Evolutionary conservation across 2,329 filamentous ascomycete genomes (phyloP).

Genomic region (Dactylellina cionopaga): DNA sequence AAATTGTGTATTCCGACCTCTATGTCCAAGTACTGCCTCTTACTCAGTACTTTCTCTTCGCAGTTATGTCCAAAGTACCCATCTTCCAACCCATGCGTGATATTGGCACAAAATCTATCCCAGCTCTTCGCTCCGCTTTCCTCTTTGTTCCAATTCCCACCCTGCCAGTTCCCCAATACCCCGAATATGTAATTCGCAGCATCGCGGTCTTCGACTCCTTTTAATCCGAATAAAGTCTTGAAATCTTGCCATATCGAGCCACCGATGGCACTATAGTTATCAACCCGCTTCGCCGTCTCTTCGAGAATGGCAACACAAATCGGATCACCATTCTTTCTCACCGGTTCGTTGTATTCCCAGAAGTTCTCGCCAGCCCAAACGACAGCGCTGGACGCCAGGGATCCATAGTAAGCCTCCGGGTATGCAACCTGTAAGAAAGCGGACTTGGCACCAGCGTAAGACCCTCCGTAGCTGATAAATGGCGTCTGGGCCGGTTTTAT

Average conservation of each 20-base stretch:
- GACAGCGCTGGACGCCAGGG: slow-evolving; percentile 83
- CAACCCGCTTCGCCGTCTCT: slow-evolving; percentile 69
- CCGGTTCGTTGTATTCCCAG: slow-evolving; percentile 72
- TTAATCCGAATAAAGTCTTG: slow-evolving; percentile 68
- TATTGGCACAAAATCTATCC: slow-evolving; percentile 47
- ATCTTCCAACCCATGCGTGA: slow-evolving; percentile 24
- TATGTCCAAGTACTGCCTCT: slow-evolving; percentile 7
- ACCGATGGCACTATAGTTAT: slow-evolving; percentile 67
- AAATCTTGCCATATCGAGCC: slow-evolving; percentile 62
- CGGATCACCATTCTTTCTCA: slow-evolving; percentile 67
- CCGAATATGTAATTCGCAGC: slow-evolving; percentile 31
- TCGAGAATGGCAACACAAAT: slow-evolving; percentile 74
- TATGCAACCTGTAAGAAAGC: slow-evolving; percentile 80
- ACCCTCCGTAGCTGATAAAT: slow-evolving; percentile 84
- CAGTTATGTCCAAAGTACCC: background rate
- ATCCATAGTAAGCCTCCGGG: slow-evolving; percentile 79
- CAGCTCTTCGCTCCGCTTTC: slow-evolving; percentile 18
- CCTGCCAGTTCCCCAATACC: slow-evolving; percentile 19
- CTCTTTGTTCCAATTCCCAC: slow-evolving; percentile 42
- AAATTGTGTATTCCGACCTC: slow-evolving; percentile 38
- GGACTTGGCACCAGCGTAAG: slow-evolving; percentile 82
- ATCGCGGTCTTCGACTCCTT: slow-evolving; percentile 60
- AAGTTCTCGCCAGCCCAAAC: slow-evolving; percentile 81
- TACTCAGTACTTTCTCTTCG: background rate
- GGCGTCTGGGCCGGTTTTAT: slow-evolving; percentile 74